Conservation (phyloP, 768 basidiomycete species). For the Lactarius deliciosus region DNA sequence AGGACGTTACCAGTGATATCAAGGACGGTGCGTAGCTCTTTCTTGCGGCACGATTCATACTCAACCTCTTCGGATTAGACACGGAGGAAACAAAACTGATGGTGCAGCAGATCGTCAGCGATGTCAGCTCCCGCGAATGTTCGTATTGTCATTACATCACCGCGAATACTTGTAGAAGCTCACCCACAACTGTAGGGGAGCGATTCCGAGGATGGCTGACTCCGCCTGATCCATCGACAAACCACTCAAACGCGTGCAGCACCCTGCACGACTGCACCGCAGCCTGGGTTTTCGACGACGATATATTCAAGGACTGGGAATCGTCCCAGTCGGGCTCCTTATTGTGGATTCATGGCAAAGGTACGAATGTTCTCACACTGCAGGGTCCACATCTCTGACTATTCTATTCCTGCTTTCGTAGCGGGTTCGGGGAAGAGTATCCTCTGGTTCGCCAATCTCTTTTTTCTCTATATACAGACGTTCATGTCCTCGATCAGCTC, state of each 20-base stretch:
- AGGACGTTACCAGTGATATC: no score
- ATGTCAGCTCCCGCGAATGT: background rate
- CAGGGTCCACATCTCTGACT: background rate
- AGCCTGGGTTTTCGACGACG: background rate
- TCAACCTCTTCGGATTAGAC: no score
- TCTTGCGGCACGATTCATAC: background rate
- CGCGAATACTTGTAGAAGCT: background rate
- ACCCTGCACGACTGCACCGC: background rate
- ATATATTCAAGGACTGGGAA: background rate
- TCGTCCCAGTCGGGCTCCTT: background rate
- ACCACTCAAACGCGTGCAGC: background rate
- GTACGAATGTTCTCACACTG: background rate
- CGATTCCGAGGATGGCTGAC: background rate
- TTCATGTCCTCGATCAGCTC: background rate
- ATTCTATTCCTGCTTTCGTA: background rate
- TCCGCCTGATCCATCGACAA: background rate
- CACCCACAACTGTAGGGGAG: background rate
- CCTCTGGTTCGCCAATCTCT: background rate
- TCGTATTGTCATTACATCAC: background rate
- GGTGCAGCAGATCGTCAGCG: background rate
- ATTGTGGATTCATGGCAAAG: background rate
- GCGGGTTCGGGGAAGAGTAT: background rate
- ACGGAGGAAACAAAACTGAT: background rate
- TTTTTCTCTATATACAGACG: background rate
- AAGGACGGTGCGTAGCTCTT: background rate